Conservation (phyloP, 495 filamentous ascomycete genomes). For the Hypoxylon crocopeplum region DNA sequence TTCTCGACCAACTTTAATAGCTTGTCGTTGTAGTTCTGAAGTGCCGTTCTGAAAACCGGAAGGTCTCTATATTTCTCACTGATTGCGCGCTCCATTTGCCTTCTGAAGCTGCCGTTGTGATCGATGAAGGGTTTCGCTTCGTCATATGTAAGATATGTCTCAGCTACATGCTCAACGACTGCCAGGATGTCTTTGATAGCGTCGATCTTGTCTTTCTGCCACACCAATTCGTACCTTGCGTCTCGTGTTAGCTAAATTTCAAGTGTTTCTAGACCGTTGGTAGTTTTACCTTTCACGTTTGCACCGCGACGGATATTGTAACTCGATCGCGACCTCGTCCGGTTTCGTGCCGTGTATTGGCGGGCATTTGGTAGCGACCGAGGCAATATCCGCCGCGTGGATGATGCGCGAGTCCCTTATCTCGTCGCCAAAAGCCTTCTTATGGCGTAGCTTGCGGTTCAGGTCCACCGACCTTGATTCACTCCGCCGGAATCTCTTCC, state of each 20-base stretch:
- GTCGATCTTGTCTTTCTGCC: slow-evolving; percentile 81
- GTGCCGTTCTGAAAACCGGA: slow-evolving; percentile 68
- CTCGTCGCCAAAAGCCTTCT: slow-evolving; percentile 62
- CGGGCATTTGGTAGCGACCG: slow-evolving; percentile 55
- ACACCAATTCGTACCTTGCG: slow-evolving; percentile 77
- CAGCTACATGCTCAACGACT: slow-evolving; percentile 74
- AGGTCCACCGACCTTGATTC: slow-evolving; percentile 50
- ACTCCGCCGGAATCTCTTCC: slow-evolving; percentile 41
- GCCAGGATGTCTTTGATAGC: slow-evolving; percentile 83
- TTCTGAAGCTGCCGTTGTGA: slow-evolving; percentile 73
- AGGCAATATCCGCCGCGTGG: slow-evolving; percentile 73
- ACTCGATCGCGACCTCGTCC: slow-evolving; percentile 61
- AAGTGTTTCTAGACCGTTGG: slow-evolving; percentile 2
- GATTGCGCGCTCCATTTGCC: slow-evolving; percentile 71
- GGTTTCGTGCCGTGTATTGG: slow-evolving; percentile 53
- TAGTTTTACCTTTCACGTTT: slow-evolving; percentile 67
- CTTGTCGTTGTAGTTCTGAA: slow-evolving; percentile 78
- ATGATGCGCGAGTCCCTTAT: slow-evolving; percentile 61
- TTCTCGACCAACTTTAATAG: slow-evolving; percentile 64
- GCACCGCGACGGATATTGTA: slow-evolving; percentile 77
- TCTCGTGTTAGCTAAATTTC: slow-evolving; percentile 27
- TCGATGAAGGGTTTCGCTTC: slow-evolving; percentile 71
- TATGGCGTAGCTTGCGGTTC: slow-evolving; percentile 65
- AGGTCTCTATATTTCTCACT: slow-evolving; percentile 69
- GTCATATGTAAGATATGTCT: slow-evolving; percentile 74